A percentile compares a stretch with the other conserved stretches of the same genome.
Evolutionary conservation across 768 basidiomycete genomes (phyloP).

Genomic region (Suillus sp.): DNA sequence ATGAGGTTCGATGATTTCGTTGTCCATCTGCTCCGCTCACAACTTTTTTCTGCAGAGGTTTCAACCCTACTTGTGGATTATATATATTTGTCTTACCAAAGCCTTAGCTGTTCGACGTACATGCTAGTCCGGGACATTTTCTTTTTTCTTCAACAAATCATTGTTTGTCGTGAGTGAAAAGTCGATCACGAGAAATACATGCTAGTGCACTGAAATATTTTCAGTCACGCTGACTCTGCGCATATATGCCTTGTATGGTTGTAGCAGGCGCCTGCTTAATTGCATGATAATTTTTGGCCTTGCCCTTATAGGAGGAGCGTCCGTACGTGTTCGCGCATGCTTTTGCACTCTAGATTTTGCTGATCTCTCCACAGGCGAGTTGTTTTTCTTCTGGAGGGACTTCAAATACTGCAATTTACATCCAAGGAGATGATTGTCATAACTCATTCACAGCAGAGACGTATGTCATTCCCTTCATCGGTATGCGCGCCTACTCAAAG

Average conservation of each 20-base stretch:
- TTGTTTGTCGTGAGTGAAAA: slow-evolving; percentile 45
- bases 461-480: neutral
- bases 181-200: neutral
- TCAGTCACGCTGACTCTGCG: slow-evolving; percentile 48
- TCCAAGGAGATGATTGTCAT: slow-evolving; percentile 27
- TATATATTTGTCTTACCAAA: neutral
- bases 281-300: slow-evolving; percentile 37
- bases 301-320: slow-evolving; percentile 34
- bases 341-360: neutral
- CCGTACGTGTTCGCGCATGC: slow-evolving; percentile 35
- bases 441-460: slow-evolving; percentile 14
- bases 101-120: slow-evolving; percentile 42
- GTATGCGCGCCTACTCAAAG: neutral
- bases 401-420: slow-evolving; percentile 22
- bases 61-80: neutral
- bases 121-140: slow-evolving; percentile 43
- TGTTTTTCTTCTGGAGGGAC: slow-evolving; percentile 43
- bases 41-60: slow-evolving; percentile 12
- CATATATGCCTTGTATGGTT: slow-evolving; percentile 51
- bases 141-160: slow-evolving; percentile 46
- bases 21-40: neutral
- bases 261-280: slow-evolving; percentile 39
- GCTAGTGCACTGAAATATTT: neutral
- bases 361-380: slow-evolving; percentile 42
- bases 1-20: neutral